Percentiles rank a stretch among this genome's conserved stretches.
Evolutionary conservation across 139 green algal genomes (phyloP).

Genomic region (Volvox africanus): DNA sequence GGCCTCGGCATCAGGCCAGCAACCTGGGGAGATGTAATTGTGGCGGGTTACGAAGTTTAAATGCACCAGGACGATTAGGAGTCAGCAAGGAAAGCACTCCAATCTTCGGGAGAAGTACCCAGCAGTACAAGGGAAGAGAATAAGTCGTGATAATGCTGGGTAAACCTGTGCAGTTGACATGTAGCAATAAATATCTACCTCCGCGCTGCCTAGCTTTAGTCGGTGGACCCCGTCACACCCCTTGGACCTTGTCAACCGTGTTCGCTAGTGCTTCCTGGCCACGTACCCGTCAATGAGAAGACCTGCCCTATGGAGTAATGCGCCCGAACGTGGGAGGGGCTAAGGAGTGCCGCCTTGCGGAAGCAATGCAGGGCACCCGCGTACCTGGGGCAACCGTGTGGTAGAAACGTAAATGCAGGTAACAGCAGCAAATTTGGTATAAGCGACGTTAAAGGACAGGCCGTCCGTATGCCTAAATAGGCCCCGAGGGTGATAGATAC

Average conservation of each 20-base stretch:
- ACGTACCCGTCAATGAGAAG: conserved; percentile 33
- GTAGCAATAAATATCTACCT: background rate
- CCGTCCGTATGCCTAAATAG: background rate
- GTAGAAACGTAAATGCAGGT: background rate
- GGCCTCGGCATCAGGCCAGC: conserved; percentile 51
- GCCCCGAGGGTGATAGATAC: background rate
- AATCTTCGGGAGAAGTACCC: background rate
- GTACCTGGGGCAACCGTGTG: conserved; percentile 34
- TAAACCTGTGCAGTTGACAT: background rate
- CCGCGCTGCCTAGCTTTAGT: no score
- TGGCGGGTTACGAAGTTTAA: no score
- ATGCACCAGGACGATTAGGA: background rate
- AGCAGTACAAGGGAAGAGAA: no score
- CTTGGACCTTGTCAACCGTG: background rate
- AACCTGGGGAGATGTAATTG: background rate
- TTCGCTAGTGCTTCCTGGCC: background rate
- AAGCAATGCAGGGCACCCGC: conserved; percentile 65
- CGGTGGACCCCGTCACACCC: no score
- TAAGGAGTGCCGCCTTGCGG: conserved; percentile 56
- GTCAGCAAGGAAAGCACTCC: background rate
- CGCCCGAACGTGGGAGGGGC: conserved; percentile 52
- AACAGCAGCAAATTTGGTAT: background rate
- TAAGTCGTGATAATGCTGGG: no score
- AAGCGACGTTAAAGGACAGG: background rate
- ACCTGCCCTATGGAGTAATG: conserved; percentile 71